These are phyloP conservation scores for Daucus carota DNA, from an alignment of 129 eudicot species.

Conservation along the genomic window DH1_v3.0 NC_030381.2:54091001-54091500, in stretches of 20 bases:
- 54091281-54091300: too few relatives aligned
- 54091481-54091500: neutral
- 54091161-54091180: constrained; percentile 55
- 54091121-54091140: constrained; percentile 80
- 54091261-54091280: neutral
- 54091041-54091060: neutral
- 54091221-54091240: constrained; percentile 29
- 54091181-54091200: constrained; percentile 98
- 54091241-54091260: neutral
- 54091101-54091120: constrained; percentile 77
- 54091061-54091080: constrained; percentile 4
- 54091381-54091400: too few relatives aligned
- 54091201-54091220: constrained; percentile 71
- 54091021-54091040: neutral
- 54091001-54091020: constrained; percentile 32
- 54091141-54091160: constrained; percentile 55
- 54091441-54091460: neutral
- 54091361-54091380: too few relatives aligned
- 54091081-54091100: constrained; percentile 79
- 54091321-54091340: too few relatives aligned
- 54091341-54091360: too few relatives aligned
- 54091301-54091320: too few relatives aligned
- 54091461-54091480: neutral
- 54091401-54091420: neutral
- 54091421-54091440: neutral